Evolutionary conservation across 306 rosid genomes (phyloP), one percentile per base, ranked within the genome.

Genomic region (Bauhinia variegata): DNA sequence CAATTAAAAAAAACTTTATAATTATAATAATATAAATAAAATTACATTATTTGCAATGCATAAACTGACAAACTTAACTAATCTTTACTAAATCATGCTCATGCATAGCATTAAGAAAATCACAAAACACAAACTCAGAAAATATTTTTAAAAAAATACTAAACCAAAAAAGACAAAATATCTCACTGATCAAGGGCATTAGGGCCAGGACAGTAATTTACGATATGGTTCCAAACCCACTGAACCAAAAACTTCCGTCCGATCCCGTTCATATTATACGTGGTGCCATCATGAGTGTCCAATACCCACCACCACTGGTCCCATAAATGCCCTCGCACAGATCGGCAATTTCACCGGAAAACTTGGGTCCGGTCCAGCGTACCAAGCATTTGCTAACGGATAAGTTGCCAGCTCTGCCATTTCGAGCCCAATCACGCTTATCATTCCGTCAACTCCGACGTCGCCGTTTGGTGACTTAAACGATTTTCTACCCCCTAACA

Each of bases 241-340:
- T 93, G 98, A 34, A 93, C 95, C 71, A 93, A 68, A 77, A 68
- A 93, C 80, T 72, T 79, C 39, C 98, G 88, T 73, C 98, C 60
- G 82, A 93, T 85, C 48, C 98, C 98, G 54, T 88, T 93, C 96
- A 93, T 88, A 70, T 93, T 93, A 46, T 78, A 93, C 85, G 98
- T 88, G 71, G 98, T 86, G 38, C 98, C 98, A 78, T 89, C 95
- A 4, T 7, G 83, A 11, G 82, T 90, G 85, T 83, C 93, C 80
- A 86, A 33, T 0, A 93, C 72, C 81, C 98, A 1, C 98, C 98
- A 0, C 98, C 98, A 0, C 98, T 97, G 0, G 97, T 93, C 0
- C 98, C 98, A 58, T 93, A 93, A 31, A 93, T 93, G 4, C 98
- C 98, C 80, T 93, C 98, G 16, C 98, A 93, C 0, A 93, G 86